Percentiles rank a stretch among this genome's conserved stretches.
phyloP scores from a whole-genome alignment of 257 asterid species.

The Lithospermum erythrorhizon region DNA sequence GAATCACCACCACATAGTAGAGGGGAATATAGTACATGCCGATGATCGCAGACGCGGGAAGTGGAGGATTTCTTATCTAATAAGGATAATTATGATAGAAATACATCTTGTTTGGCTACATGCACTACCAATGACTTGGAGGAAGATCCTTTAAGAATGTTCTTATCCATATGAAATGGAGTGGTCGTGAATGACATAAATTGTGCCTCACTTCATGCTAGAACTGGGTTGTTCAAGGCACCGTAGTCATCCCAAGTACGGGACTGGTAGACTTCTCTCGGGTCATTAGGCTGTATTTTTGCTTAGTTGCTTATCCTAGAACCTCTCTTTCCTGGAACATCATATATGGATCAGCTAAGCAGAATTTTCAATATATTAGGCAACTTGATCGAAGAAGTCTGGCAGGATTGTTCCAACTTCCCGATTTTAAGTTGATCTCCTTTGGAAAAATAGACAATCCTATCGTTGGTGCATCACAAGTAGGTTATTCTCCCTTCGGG shows the following conservation, averaged over 20 bases:
- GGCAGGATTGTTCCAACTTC: constrained; percentile 88
- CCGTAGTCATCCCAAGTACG: constrained; percentile 93
- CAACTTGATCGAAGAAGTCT: constrained; percentile 53
- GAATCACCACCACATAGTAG: constrained; percentile 20
- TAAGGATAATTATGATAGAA: constrained; percentile 62
- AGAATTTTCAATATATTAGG: constrained; percentile 60
- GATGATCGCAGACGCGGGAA: constrained; percentile 23
- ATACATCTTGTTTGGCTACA: constrained; percentile 72
- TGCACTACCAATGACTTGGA: constrained; percentile 68
- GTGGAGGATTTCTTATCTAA: constrained; percentile 30
- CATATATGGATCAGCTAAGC: constrained; percentile 85
- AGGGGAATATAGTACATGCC: constrained; percentile 21
- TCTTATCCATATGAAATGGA: constrained; percentile 49
- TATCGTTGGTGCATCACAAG: constrained; percentile 47
- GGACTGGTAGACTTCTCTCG: constrained; percentile 83
- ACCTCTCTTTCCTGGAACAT: constrained; percentile 76
- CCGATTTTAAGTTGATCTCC: constrained; percentile 73
- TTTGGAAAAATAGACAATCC: constrained; percentile 66
- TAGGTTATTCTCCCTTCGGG: constrained; percentile 48
- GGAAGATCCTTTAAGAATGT: constrained; percentile 43
- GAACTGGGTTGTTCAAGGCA: constrained; percentile 95
- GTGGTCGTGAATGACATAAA: constrained; percentile 36
- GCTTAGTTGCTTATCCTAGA: constrained; percentile 66
- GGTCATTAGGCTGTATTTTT: constrained; percentile 94
- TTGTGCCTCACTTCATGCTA: constrained; percentile 71